phyloP scores from a whole-genome alignment of 805 yeast species.

The Starmerella riodocensis region DNA sequence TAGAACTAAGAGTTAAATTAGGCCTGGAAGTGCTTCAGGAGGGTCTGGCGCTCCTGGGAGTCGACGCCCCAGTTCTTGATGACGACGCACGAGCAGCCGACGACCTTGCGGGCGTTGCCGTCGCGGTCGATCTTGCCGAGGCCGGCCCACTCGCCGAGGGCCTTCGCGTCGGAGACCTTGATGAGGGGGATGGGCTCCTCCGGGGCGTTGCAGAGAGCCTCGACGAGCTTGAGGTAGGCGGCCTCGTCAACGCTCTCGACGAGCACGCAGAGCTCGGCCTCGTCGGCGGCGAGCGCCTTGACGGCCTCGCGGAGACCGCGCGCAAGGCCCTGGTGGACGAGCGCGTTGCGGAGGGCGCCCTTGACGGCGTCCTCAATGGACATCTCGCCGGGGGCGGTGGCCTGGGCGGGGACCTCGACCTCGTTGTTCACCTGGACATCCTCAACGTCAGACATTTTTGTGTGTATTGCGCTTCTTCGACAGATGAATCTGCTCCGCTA shows the following conservation, averaged over 20 bases:
- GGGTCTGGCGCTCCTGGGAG: conserved; percentile 91
- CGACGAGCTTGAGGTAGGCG: conserved; percentile 90
- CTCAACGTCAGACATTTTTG: conserved; percentile 77
- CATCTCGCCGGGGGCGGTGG: conserved; percentile 75
- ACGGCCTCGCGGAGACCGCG: conserved; percentile 99
- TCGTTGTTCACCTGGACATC: conserved; percentile 41
- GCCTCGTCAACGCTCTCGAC: conserved; percentile 98
- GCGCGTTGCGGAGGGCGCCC: conserved; percentile 94
- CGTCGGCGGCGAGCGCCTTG: conserved; percentile 94
- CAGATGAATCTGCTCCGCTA: conserved; percentile 25
- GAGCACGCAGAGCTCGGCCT: conserved; percentile 94
- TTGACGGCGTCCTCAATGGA: conserved; percentile 97
- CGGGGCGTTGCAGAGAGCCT: conserved; percentile 98
- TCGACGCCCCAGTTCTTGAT: conserved; percentile 99
- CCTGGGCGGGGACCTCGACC: conserved; percentile 65
- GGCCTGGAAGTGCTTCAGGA: conserved; percentile 89
- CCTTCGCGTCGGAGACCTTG: conserved; percentile 99
- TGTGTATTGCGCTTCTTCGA: conserved; percentile 22
- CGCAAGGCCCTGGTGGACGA: conserved; percentile 96
- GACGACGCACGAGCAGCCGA: conserved; percentile 99
- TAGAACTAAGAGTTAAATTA: too few species aligned
- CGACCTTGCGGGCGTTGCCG: conserved; percentile 99
- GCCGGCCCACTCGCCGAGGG: conserved; percentile 99
- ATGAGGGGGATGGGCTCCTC: conserved; percentile 92
- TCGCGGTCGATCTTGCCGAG: conserved; percentile 98